phyloP scores from a whole-genome alignment of 495 filamentous ascomycete species.

The Podospora anserina region DNA sequence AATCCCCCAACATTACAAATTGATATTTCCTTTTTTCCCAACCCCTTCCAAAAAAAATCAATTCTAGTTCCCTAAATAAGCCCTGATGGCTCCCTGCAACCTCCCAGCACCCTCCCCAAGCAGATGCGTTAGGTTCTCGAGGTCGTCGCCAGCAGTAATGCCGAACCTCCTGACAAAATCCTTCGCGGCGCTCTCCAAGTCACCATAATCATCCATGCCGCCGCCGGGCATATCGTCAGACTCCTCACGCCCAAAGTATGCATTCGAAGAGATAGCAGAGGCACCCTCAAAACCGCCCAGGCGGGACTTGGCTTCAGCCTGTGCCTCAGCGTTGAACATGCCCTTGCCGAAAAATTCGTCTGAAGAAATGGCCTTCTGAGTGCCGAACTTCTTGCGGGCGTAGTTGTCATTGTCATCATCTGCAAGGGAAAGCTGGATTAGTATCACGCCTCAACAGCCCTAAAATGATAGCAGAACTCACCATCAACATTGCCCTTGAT shows the following conservation, averaged over 20 bases:
- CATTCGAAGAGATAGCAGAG: slow-evolving; percentile 86
- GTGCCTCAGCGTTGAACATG: slow-evolving; percentile 71
- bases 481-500: slow-evolving; percentile 67
- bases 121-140: slow-evolving; percentile 79
- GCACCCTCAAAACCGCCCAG: slow-evolving; percentile 92
- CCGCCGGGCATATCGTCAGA: slow-evolving; percentile 55
- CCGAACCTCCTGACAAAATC: slow-evolving; percentile 94
- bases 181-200: slow-evolving; percentile 85
- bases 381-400: slow-evolving; percentile 75
- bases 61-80: slow-evolving; percentile 60
- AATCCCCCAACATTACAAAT: not conserved
- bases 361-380: slow-evolving; percentile 92
- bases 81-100: slow-evolving; percentile 84
- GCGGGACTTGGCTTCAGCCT: slow-evolving; percentile 80
- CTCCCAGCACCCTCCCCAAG: slow-evolving; percentile 80
- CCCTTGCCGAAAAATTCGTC: slow-evolving; percentile 98
- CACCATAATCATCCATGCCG: slow-evolving; percentile 68
- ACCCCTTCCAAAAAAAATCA: not conserved
- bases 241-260: slow-evolving; percentile 88
- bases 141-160: slow-evolving; percentile 88
- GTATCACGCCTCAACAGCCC: not conserved
- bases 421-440: not conserved
- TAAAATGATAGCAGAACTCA: slow-evolving; percentile 37
- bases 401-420: slow-evolving; percentile 70
- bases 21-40: slow-evolving; percentile 1